phyloP scores from a whole-genome alignment of 2,329 filamentous ascomycete species.

The Curvularia hawaiiensis region DNA sequence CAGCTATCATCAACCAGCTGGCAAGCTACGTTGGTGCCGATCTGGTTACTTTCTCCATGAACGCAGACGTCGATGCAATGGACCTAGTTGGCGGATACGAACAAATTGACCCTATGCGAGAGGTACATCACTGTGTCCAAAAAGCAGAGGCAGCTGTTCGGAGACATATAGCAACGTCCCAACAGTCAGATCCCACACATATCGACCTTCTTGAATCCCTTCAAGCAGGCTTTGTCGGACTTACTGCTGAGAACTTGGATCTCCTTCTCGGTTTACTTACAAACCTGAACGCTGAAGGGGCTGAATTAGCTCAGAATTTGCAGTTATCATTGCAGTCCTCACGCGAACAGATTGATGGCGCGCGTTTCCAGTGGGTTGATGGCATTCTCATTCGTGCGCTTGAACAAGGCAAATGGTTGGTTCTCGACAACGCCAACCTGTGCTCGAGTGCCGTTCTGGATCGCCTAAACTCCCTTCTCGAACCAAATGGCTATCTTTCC shows the following conservation, averaged over 20 bases:
- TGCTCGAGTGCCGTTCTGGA: slow-evolving; percentile 96
- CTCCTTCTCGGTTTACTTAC: slow-evolving; percentile 21
- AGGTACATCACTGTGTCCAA: slow-evolving; percentile 66
- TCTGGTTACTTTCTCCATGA: slow-evolving; percentile 84
- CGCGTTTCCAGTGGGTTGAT: slow-evolving; percentile 95
- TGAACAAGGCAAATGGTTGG: slow-evolving; percentile 85
- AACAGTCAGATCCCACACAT: slow-evolving; percentile 12
- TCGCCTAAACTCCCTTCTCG: slow-evolving; percentile 89
- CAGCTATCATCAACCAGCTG: slow-evolving; percentile 75
- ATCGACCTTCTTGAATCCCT: slow-evolving; percentile 33
- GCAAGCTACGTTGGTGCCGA: slow-evolving; percentile 78
- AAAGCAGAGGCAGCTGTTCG: slow-evolving; percentile 61
- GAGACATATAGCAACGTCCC: slow-evolving; percentile 21
- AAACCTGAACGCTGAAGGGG: slow-evolving; percentile 18
- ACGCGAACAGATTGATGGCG: slow-evolving; percentile 65
- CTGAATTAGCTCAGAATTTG: slow-evolving; percentile 54
- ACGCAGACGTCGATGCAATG: slow-evolving; percentile 95
- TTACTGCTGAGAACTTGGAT: slow-evolving; percentile 9
- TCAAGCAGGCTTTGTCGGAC: slow-evolving; percentile 4
- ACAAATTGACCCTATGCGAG: slow-evolving; percentile 82
- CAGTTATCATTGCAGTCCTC: slow-evolving; percentile 59
- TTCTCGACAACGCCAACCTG: slow-evolving; percentile 96
- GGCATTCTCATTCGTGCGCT: slow-evolving; percentile 89
- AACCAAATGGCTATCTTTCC: slow-evolving; percentile 84
- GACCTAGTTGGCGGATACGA: slow-evolving; percentile 97